A percentile compares a stretch with the other conserved stretches of the same genome.
phyloP scores from a whole-genome alignment of 2,329 filamentous ascomycete genomes.

The Fusarium nodosum region DNA sequence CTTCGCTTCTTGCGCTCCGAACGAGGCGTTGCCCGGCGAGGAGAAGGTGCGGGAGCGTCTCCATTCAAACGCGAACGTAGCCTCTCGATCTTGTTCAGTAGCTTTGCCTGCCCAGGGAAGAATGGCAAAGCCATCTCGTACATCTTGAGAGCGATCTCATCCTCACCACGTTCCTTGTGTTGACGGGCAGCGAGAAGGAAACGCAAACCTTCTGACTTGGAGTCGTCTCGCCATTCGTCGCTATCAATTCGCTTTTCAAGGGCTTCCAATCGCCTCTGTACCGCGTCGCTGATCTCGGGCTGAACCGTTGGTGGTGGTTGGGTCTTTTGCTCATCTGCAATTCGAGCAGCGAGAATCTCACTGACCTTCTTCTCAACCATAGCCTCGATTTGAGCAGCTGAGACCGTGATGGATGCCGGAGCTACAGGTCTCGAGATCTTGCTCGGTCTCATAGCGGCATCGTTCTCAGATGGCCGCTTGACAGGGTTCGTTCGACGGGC shows the following conservation, averaged over 20 bases:
- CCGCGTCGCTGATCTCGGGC: constrained; percentile 77
- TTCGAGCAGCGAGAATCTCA: constrained; percentile 85
- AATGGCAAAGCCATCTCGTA: constrained; percentile 87
- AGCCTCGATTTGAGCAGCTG: constrained; percentile 84
- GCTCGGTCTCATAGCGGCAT: constrained; percentile 59
- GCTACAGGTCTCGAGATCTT: constrained; percentile 57
- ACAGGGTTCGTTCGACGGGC: constrained; percentile 52
- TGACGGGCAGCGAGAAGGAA: constrained; percentile 93
- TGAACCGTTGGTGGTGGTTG: constrained; percentile 53
- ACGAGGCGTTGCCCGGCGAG: constrained; percentile 43
- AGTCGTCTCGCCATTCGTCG: constrained; percentile 74
- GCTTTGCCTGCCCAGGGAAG: constrained; percentile 87
- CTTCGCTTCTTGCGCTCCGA: constrained; percentile 51
- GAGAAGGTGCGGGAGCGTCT: constrained; percentile 34
- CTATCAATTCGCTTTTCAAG: constrained; percentile 86
- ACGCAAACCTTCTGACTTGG: constrained; percentile 83
- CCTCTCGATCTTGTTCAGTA: constrained; percentile 76
- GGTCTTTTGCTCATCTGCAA: constrained; percentile 62
- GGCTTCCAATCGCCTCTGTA: constrained; percentile 84
- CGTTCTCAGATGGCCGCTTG: constrained; percentile 62
- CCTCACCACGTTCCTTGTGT: constrained; percentile 86
- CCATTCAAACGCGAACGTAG: constrained; percentile 66
- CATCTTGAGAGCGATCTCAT: constrained; percentile 82
- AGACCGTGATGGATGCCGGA: constrained; percentile 64
- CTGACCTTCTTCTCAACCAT: constrained; percentile 93